These are phyloP conservation scores for Cryphonectria japonica DNA, from an alignment of 2,329 filamentous ascomycete genomes.

Conservation along the genomic window DNA sequence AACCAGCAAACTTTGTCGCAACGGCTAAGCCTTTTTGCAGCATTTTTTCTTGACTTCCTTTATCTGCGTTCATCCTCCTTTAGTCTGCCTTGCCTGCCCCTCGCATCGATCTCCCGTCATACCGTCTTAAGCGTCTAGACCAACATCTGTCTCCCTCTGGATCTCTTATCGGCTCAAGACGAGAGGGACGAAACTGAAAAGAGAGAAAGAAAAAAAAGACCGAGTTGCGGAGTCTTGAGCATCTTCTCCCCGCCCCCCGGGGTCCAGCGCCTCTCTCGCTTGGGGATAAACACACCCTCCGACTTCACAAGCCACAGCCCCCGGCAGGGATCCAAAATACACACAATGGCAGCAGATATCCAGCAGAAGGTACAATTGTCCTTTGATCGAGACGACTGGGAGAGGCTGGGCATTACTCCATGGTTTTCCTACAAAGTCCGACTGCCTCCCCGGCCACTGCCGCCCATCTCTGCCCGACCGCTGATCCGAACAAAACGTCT, in stretches of 20 bases:
- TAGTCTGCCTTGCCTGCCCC: neutral
- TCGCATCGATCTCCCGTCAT: neutral
- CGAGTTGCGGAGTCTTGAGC: neutral
- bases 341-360: constrained; percentile 3
- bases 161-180: neutral
- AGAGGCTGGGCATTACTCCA: constrained; percentile 10
- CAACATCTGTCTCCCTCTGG: neutral
- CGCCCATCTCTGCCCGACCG: constrained; percentile 9
- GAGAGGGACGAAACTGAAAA: neutral
- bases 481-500: constrained; percentile 26
- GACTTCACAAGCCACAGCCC: neutral
- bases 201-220: neutral
- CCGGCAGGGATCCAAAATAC: neutral
- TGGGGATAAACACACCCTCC: neutral
- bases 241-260: neutral
- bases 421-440: constrained; percentile 21
- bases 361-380: neutral
- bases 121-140: neutral
- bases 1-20: neutral
- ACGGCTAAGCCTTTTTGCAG: neutral
- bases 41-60: neutral
- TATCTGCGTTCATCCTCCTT: neutral
- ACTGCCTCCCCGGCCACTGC: constrained; percentile 21
- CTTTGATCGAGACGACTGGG: constrained; percentile 5
- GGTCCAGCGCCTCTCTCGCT: neutral